Evolutionary conservation across 148 eudicot genomes (phyloP), one percentile per base, ranked within the genome.

Genomic region (Rheum nobile): DNA sequence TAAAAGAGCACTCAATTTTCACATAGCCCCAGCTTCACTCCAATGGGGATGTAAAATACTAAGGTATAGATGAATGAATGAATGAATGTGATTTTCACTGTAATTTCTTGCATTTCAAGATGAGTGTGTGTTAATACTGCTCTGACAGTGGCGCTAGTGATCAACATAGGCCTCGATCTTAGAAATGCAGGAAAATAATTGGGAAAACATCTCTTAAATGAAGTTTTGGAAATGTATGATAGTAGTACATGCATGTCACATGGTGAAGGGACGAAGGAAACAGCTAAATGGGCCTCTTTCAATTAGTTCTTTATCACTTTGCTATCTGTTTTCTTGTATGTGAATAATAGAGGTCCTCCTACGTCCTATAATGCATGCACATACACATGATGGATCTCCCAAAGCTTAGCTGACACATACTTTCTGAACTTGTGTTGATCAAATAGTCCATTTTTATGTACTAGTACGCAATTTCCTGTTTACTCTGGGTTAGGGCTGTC

Each of bases 241-340:
- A 59, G 11, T 59, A 26, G 67, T 59, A 59, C 34, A 26, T 59
- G 61, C 29, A 54, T 54, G 34, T 59, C 67, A 59, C 67, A 59
- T 59, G 67, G 67, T 12, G 34, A 59, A 59, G 67, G 67, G 67
- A 59, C 34, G 67, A 59, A 59, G 67, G 67, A 59, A 59, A 59
- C 67, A 59, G 34, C 35, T 59, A 26, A 12, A 59, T 59, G 67
- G 67, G 67, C 67, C 67, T 59, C 67, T 28, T n/a, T 59, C 35
- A 26, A 59, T 26, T 26, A 26, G 17, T 59, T 59, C 6, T n/a
- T 54, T 59, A 59, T 59, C 67, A 26, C 67, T 59, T 59, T 59
- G 35, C 34, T 24, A 59, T 59, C 32, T 59, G 67, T 59, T 26
- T 59, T 59, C 34, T 59, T 26, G 67, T 59, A 59, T 26, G 34